Conservation (phyloP, 257 asterid species). For the Avicennia marina region DNA sequence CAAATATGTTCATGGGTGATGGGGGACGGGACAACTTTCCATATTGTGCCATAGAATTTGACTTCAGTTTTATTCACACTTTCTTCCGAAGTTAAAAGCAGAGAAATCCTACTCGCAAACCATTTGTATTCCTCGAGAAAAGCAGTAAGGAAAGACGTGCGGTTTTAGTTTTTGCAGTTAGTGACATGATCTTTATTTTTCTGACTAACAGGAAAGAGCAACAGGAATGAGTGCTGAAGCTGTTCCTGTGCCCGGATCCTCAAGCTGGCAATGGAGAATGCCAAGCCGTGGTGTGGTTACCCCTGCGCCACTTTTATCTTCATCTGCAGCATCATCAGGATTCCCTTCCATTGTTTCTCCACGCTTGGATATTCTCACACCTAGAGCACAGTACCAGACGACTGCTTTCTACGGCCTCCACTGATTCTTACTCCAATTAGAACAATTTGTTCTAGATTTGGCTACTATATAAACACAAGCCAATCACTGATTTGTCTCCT, state of each 20-base stretch:
- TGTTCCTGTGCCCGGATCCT: conserved; percentile 39
- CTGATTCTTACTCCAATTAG: not conserved
- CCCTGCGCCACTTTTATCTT: conserved; percentile 41
- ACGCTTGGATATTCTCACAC: conserved; percentile 24
- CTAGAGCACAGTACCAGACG: conserved; percentile 33
- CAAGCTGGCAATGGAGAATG: conserved; percentile 66
- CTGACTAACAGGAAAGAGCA: conserved; percentile 48
- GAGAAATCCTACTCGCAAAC: too few relatives aligned
- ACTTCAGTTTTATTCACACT: too few relatives aligned
- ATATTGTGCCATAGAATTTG: too few relatives aligned
- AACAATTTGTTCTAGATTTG: not conserved
- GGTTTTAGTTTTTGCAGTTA: too few relatives aligned
- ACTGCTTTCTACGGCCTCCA: conserved; percentile 11
- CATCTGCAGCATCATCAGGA: conserved; percentile 97
- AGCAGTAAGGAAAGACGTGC: too few relatives aligned
- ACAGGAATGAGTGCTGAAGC: conserved; percentile 44
- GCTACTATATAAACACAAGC: too few relatives aligned
- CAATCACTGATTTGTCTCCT: too few relatives aligned
- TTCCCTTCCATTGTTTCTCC: conserved; percentile 54
- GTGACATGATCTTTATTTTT: not conserved
- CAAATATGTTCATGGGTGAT: too few relatives aligned
- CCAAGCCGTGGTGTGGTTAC: conserved; percentile 43
- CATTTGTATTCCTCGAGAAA: too few relatives aligned
- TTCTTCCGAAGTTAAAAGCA: too few relatives aligned
- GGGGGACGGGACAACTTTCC: too few relatives aligned